These are phyloP conservation scores for Powellomyces hirtus DNA, from an alignment of 192 early-diverging fungal species.

Conservation along the genomic window DNA sequence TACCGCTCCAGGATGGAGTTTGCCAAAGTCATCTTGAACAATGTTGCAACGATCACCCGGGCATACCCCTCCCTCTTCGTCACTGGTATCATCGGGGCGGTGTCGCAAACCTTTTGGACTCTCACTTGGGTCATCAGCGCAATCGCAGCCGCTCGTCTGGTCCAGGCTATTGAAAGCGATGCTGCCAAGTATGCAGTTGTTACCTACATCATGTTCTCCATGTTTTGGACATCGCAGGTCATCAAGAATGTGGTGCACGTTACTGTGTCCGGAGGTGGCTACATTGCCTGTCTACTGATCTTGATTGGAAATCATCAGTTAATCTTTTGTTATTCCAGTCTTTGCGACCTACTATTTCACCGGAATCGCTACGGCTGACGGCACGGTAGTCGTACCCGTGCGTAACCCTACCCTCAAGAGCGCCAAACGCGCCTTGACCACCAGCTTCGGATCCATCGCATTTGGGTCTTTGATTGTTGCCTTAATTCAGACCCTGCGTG, in stretches of 20 bases:
- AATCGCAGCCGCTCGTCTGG: neutral
- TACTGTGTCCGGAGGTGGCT: slow-evolving; percentile 61
- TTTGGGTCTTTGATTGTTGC: slow-evolving; percentile 65
- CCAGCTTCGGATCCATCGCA: slow-evolving; percentile 75
- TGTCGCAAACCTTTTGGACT: slow-evolving; percentile 39
- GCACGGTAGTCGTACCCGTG: slow-evolving; percentile 50
- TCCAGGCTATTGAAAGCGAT: neutral
- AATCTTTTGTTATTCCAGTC: slow-evolving; percentile 20
- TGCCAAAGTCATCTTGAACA: slow-evolving; percentile 64
- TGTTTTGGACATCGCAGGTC: slow-evolving; percentile 70
- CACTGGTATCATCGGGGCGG: slow-evolving; percentile 65
- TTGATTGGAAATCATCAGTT: neutral
- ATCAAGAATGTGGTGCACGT: slow-evolving; percentile 69
- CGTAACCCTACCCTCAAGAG: slow-evolving; percentile 58
- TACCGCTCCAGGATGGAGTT: slow-evolving; percentile 48
- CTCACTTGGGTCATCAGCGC: neutral
- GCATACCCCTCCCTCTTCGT: slow-evolving; percentile 75
- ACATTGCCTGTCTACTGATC: neutral
- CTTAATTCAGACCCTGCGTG: slow-evolving; percentile 62
- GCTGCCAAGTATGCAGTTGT: slow-evolving; percentile 4
- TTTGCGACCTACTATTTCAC: slow-evolving; percentile 78
- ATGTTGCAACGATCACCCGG: slow-evolving; percentile 69
- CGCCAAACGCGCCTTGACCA: slow-evolving; percentile 70
- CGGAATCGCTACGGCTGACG: slow-evolving; percentile 46
- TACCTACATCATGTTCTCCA: slow-evolving; percentile 44